phyloP scores from a whole-genome alignment of 306 rosid genomes.

The Sicyos edulis region DNA sequence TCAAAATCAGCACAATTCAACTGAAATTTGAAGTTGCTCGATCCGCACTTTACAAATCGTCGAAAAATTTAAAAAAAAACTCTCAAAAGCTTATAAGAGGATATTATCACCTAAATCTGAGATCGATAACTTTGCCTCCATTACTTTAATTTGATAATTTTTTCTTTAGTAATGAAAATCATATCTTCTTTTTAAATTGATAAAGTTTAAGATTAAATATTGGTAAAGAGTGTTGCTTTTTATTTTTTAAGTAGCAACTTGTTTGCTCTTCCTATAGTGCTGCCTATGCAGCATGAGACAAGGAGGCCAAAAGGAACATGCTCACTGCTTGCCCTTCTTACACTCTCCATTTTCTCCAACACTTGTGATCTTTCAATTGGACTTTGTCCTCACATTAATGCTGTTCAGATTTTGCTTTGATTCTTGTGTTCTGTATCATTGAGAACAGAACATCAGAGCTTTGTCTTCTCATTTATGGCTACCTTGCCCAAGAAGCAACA shows the following conservation, averaged over 20 bases:
- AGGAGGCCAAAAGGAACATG: conserved; percentile 20
- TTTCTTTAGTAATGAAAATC: too few species aligned
- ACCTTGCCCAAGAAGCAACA: neutral
- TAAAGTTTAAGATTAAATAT: neutral
- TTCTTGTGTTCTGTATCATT: conserved; percentile 5
- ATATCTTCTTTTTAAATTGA: too few species aligned
- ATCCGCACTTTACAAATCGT: too few species aligned
- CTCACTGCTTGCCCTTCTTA: neutral
- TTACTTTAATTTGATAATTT: too few species aligned
- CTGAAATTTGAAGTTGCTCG: too few species aligned
- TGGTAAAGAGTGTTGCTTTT: neutral
- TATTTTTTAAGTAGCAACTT: neutral
- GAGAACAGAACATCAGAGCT: neutral
- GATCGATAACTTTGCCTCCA: too few species aligned
- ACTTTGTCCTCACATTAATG: neutral
- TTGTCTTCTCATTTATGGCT: conserved; percentile 18
- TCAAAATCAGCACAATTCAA: too few species aligned
- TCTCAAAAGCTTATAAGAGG: too few species aligned
- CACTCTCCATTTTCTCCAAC: neutral
- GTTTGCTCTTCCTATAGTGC: neutral
- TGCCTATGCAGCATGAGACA: conserved; percentile 18
- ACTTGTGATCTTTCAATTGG: conserved; percentile 6
- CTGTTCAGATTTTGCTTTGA: neutral
- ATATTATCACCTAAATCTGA: too few species aligned
- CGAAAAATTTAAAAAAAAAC: too few species aligned